These are phyloP conservation scores for Penicillium freii DNA, from an alignment of 2,329 filamentous ascomycete species.

Conservation along the genomic window DNA sequence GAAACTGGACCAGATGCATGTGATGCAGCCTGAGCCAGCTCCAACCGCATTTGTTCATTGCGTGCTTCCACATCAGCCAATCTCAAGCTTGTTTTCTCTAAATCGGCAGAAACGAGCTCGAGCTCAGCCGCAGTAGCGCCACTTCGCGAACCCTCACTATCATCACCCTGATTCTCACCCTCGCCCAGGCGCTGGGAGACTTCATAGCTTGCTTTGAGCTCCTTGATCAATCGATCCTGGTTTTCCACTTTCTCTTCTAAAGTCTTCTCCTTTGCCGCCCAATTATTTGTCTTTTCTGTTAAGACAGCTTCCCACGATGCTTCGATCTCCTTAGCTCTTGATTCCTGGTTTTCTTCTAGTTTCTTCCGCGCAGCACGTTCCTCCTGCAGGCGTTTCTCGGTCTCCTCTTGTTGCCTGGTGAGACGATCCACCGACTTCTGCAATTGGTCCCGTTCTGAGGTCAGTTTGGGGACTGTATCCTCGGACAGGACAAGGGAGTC, in stretches of 20 bases:
- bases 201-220: conserved; percentile 96
- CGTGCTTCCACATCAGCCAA: conserved; percentile 88
- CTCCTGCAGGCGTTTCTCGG: conserved; percentile 73
- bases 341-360: conserved; percentile 73
- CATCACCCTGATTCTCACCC: conserved; percentile 64
- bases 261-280: conserved; percentile 87
- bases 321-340: conserved; percentile 84
- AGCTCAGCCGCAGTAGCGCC: conserved; percentile 83
- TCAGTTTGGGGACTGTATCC: conserved; percentile 85
- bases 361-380: conserved; percentile 71
- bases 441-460: conserved; percentile 83
- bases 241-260: conserved; percentile 92
- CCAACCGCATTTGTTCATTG: conserved; percentile 87
- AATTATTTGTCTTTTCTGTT: conserved; percentile 93
- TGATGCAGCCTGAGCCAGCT: conserved; percentile 85
- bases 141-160: conserved; percentile 60
- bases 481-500: conserved; percentile 90
- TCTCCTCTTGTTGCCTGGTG: conserved; percentile 77
- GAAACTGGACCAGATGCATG: conserved; percentile 57
- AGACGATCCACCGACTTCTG: conserved; percentile 73
- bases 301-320: conserved; percentile 85
- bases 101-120: conserved; percentile 86
- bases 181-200: conserved; percentile 83
- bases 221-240: conserved; percentile 86
- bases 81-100: conserved; percentile 83